Evolutionary conservation across 495 filamentous ascomycete species (phyloP), one percentile per base, ranked within the genome.

Genomic region (Cladorrhinum samala): DNA sequence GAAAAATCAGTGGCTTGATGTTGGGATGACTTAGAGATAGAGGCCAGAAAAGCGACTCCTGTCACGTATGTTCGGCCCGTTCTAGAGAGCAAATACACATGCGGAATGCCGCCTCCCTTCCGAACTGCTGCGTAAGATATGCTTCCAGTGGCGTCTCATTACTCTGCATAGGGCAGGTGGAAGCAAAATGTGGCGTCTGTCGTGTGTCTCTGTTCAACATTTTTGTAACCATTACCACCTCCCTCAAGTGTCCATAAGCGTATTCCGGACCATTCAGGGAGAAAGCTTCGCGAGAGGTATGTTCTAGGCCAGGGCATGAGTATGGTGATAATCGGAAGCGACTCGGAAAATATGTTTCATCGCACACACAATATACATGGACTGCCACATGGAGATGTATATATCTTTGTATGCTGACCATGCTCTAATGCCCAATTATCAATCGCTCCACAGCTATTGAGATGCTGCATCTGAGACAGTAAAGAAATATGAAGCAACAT

Each of bases 131-230:
- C 30, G 45, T 47, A 23, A 47, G n/a, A 9, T 27, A 4, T 47
- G 11, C 23, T 17, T 23, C 20, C 8, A n/a, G 39, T 41, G 17
- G 14, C 24, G 45, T 33, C 45, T 47, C 45, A 33, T 47, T 25
- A 30, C 45, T 47, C 45, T 33, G 20, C 45, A 47, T 11, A 47
- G 24, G 45, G 45, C 23, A 47, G 45, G 45, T 47, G 9, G 45
- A 47, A 19, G 45, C 5, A 6, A 33, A 33, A 18, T 9, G 45
- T 47, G 45, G 45, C 45, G 45, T 33, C 21, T 47, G 45, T 33
- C 45, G 45, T 33, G 24, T 33, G n/a, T n/a, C n/a, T n/a, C n/a
- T n/a, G n/a, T n/a, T n/a, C n/a, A n/a, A n/a, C n/a, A n/a, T n/a
- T n/a, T n/a, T n/a, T n/a, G n/a, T n/a, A n/a, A n/a, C n/a, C n/a